Percentiles rank a stretch among this genome's conserved stretches.
Conservation (phyloP, 306 rosid species). For the Argentina anserina region DNA sequence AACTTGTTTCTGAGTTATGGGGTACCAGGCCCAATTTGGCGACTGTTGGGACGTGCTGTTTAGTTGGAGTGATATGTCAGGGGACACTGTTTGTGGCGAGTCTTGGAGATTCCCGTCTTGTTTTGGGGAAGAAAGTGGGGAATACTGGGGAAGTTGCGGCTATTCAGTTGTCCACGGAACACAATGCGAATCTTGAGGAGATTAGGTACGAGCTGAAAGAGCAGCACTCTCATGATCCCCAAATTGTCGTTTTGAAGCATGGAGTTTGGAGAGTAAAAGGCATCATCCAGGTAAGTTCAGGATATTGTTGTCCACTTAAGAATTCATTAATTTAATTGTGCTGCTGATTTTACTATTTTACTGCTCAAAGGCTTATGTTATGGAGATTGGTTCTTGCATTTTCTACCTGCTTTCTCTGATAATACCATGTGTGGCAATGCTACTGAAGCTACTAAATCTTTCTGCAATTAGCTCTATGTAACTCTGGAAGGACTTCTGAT, state of each 20-base stretch:
- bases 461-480: not conserved
- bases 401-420: not conserved
- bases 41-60: slow-evolving; percentile 79
- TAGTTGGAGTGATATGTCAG: slow-evolving; percentile 76
- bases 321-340: slow-evolving; percentile 5
- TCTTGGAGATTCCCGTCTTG: slow-evolving; percentile 85
- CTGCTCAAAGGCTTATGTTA: not conserved
- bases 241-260: slow-evolving; percentile 71
- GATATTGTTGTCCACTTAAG: not conserved
- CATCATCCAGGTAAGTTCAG: slow-evolving; percentile 70
- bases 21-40: slow-evolving; percentile 57
- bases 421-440: not conserved
- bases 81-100: slow-evolving; percentile 74
- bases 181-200: slow-evolving; percentile 74
- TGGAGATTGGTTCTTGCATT: not conserved
- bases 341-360: not conserved
- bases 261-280: slow-evolving; percentile 98
- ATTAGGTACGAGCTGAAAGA: slow-evolving; percentile 68
- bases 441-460: not conserved
- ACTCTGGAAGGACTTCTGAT: not conserved
- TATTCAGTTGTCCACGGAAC: slow-evolving; percentile 76
- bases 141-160: slow-evolving; percentile 80
- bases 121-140: slow-evolving; percentile 82
- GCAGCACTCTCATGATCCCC: slow-evolving; percentile 74
- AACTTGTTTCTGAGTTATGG: slow-evolving; percentile 63